phyloP scores from a whole-genome alignment of 2,329 filamentous ascomycete species.

The Neonectria punicea region DNA sequence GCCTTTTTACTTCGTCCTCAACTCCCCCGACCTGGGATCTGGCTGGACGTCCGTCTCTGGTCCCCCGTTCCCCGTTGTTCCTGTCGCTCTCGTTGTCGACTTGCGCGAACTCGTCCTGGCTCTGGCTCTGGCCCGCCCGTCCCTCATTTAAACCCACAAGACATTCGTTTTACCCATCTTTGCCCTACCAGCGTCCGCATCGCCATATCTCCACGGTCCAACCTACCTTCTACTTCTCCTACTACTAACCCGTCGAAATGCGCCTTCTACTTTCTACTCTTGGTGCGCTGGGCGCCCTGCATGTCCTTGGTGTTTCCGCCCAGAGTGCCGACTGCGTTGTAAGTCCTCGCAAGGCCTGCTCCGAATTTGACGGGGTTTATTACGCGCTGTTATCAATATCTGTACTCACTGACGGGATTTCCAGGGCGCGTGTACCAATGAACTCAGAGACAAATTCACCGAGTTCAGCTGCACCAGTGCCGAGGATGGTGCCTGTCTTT shows the following conservation, averaged over 20 bases:
- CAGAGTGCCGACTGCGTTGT: slow-evolving; percentile 44
- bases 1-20: slow-evolving; percentile 23
- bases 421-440: slow-evolving; percentile 30
- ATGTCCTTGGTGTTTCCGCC: slow-evolving; percentile 39
- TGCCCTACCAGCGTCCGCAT: not conserved
- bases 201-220: slow-evolving; percentile 1
- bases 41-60: slow-evolving; percentile 12
- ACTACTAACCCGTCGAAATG: slow-evolving; percentile 33
- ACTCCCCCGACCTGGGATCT: slow-evolving; percentile 11
- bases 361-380: not conserved
- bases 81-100: not conserved
- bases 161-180: slow-evolving; percentile 1
- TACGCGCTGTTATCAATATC: not conserved
- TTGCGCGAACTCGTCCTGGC: not conserved
- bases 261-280: slow-evolving; percentile 44
- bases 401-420: slow-evolving; percentile 20
- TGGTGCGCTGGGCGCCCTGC: slow-evolving; percentile 44
- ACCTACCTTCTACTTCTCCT: not conserved
- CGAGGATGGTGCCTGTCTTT: slow-evolving; percentile 53
- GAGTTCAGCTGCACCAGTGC: slow-evolving; percentile 42
- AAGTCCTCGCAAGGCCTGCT: slow-evolving; percentile 30
- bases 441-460: slow-evolving; percentile 19
- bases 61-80: not conserved
- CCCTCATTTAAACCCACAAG: not conserved
- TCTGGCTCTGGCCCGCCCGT: not conserved